Conservation (phyloP, 345 rosid genomes). For the Acer negundo region DNA sequence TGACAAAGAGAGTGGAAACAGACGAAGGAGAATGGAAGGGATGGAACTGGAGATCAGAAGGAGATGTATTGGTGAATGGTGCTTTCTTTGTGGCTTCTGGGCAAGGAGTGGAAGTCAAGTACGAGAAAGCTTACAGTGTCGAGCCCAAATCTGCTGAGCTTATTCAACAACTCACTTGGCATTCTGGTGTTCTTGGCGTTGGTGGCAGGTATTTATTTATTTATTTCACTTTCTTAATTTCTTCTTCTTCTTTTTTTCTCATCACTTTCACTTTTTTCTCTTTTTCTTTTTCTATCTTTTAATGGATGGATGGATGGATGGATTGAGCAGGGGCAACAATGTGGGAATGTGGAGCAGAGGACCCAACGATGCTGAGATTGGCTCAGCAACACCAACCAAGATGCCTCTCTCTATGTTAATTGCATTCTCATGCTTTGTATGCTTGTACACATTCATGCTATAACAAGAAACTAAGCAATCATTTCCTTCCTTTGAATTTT, state of each 20-base stretch:
- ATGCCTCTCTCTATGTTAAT: constrained; percentile 25
- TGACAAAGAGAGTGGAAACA: constrained; percentile 89
- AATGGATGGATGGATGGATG: no score
- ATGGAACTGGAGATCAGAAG: constrained; percentile 98
- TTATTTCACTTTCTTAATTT: neutral
- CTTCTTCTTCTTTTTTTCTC: neutral
- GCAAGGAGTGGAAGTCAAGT: constrained; percentile 62
- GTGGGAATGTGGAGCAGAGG: constrained; percentile 84
- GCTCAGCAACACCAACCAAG: constrained; percentile 43
- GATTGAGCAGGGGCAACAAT: constrained; percentile 66
- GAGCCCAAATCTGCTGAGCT: constrained; percentile 87
- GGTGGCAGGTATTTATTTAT: constrained; percentile 60
- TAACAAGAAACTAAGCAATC: constrained; percentile 32
- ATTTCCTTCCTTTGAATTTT: neutral
- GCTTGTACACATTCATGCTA: constrained; percentile 37
- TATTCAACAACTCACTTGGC: constrained; percentile 61
- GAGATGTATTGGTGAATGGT: constrained; percentile 87
- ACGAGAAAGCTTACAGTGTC: constrained; percentile 85
- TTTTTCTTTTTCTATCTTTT: neutral
- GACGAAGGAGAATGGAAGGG: constrained; percentile 66
- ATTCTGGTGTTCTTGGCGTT: constrained; percentile 74
- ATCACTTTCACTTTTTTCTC: constrained; percentile 2
- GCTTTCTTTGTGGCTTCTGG: constrained; percentile 92
- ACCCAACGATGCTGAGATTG: constrained; percentile 35
- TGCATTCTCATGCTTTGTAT: constrained; percentile 33